Conservation (phyloP, 202 grass and related monocot genomes). For the Dendrocalamus latiflorus region DNA sequence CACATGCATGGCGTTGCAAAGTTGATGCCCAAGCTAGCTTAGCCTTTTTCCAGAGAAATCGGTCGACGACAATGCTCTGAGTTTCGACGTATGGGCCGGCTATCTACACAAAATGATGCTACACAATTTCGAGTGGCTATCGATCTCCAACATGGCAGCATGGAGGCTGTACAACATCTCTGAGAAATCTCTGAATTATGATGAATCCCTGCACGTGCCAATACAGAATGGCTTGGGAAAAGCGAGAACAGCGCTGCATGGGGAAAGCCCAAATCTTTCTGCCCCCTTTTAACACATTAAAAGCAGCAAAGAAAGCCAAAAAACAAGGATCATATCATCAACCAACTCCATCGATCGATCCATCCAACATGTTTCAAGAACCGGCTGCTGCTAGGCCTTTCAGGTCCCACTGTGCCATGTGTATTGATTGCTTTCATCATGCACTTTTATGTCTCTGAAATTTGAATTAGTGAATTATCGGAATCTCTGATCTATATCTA, state of each 20-base stretch:
- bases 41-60: background rate
- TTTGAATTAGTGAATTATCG: background rate
- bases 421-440: background rate
- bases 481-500: slow-evolving; percentile 1
- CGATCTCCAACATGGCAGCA: slow-evolving; percentile 25
- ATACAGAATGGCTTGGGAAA: slow-evolving; percentile 5
- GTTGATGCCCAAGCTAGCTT: background rate
- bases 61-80: background rate
- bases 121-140: background rate
- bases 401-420: background rate
- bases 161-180: background rate
- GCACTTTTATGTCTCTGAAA: background rate
- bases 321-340: background rate
- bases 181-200: background rate
- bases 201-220: background rate
- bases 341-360: background rate
- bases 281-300: background rate
- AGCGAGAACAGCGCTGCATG: slow-evolving; percentile 21
- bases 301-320: background rate
- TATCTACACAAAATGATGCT: background rate
- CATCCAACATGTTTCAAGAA: background rate
- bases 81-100: background rate
- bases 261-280: background rate
- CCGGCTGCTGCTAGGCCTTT: background rate
- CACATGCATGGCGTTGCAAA: background rate